Percentiles rank a stretch among this genome's conserved stretches.
phyloP scores from a whole-genome alignment of 805 yeast genomes.

The Hanseniaspora valbyensis region DNA sequence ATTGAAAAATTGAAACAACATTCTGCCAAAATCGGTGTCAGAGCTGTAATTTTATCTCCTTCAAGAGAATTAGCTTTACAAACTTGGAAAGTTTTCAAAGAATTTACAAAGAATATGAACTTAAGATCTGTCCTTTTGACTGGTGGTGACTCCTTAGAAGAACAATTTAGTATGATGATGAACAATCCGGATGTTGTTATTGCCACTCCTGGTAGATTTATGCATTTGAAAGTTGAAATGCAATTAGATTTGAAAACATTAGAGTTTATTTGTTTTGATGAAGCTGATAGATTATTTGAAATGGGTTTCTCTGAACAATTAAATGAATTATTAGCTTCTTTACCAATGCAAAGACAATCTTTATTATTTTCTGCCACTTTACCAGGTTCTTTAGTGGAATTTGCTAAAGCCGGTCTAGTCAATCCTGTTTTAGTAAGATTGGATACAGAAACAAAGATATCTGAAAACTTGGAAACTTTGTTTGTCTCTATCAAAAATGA shows the following conservation, averaged over 20 bases:
- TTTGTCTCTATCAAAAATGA: conserved; percentile 68
- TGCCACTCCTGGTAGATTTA: conserved; percentile 95
- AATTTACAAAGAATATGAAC: conserved; percentile 74
- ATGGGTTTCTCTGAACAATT: conserved; percentile 92
- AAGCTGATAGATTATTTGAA: conserved; percentile 93
- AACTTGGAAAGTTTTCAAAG: conserved; percentile 79
- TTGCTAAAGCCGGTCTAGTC: conserved; percentile 90
- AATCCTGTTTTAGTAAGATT: conserved; percentile 87
- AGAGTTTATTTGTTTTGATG: conserved; percentile 90
- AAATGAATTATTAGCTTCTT: conserved; percentile 72
- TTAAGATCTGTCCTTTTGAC: conserved; percentile 69
- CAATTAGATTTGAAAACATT: conserved; percentile 66
- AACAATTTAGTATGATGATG: conserved; percentile 88
- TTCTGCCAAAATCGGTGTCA: conserved; percentile 73
- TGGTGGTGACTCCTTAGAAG: conserved; percentile 98
- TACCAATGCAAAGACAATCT: conserved; percentile 78
- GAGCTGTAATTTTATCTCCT: conserved; percentile 86
- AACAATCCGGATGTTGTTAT: conserved; percentile 86
- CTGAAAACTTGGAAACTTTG: conserved; percentile 84
- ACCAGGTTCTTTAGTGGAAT: conserved; percentile 84
- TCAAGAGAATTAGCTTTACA: conserved; percentile 94
- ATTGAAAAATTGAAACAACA: conserved; percentile 75
- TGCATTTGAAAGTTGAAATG: conserved; percentile 96
- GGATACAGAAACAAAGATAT: conserved; percentile 84
- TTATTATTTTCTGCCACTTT: conserved; percentile 88